Evolutionary conservation across 2,329 filamentous ascomycete genomes (phyloP).

Genomic region (Setomelanomma holmii): DNA sequence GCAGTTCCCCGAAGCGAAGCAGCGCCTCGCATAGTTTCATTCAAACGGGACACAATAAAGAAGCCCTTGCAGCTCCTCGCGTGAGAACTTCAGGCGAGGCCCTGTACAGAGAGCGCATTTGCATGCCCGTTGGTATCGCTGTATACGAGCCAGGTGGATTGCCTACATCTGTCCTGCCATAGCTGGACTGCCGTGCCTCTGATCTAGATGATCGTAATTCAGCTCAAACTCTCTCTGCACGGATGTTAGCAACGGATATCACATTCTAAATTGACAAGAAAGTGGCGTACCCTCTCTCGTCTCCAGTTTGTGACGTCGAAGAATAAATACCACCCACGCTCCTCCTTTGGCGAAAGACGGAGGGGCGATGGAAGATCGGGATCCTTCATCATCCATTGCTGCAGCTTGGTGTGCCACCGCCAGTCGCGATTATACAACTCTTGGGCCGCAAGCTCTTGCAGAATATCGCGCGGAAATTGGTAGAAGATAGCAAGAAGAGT

Average conservation of each 20-base stretch:
- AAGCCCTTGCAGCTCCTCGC: background rate
- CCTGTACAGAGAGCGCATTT: background rate
- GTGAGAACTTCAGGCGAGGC: background rate
- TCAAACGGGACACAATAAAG: too few species aligned
- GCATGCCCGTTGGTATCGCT: background rate
- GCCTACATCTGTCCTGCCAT: constrained; percentile 37
- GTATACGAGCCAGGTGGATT: background rate
- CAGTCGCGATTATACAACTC: constrained; percentile 64
- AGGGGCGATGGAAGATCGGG: constrained; percentile 53
- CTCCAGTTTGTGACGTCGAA: constrained; percentile 62
- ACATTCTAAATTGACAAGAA: too few species aligned
- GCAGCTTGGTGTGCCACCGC: constrained; percentile 62
- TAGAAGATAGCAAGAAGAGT: constrained; percentile 76
- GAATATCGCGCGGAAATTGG: constrained; percentile 68
- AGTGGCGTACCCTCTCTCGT: constrained; percentile 58
- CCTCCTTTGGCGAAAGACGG: constrained; percentile 55
- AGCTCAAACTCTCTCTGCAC: constrained; percentile 58
- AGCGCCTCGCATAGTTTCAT: background rate
- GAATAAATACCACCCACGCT: constrained; percentile 62
- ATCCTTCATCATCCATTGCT: constrained; percentile 64
- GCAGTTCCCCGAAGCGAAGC: background rate
- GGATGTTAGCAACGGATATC: constrained; percentile 30
- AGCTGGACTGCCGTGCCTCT: constrained; percentile 48
- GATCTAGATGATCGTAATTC: constrained; percentile 60
- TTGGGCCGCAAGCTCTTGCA: constrained; percentile 70